Conservation (phyloP, 169 alveolate species). For the Plasmodium blacklocki region DNA sequence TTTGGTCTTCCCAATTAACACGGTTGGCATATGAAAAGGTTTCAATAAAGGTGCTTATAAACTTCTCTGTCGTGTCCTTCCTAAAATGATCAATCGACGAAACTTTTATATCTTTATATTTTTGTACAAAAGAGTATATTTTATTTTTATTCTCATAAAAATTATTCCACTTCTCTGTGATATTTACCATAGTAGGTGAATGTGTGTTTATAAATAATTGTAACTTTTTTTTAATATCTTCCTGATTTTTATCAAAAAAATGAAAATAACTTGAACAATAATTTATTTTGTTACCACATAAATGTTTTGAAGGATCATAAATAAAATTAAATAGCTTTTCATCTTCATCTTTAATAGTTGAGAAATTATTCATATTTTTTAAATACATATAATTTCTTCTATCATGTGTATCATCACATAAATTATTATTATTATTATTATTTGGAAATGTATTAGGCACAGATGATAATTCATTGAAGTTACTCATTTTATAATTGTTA, state of each 20-base stretch:
- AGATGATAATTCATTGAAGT: too few relatives aligned
- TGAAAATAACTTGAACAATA: constrained; percentile 29
- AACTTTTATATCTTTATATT: constrained; percentile 18
- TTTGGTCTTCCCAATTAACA: not conserved
- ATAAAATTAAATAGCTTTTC: constrained; percentile 26
- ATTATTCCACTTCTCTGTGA: constrained; percentile 44
- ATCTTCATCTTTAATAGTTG: constrained; percentile 24
- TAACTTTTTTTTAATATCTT: constrained; percentile 53
- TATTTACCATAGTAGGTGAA: constrained; percentile 69
- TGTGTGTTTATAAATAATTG: constrained; percentile 64
- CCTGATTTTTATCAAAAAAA: constrained; percentile 36
- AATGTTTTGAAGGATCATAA: constrained; percentile 57
- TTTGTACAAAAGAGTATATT: constrained; percentile 47
- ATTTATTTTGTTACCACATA: constrained; percentile 28
- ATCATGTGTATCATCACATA: too few relatives aligned
- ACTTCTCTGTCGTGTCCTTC: constrained; percentile 50
- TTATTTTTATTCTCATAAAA: constrained; percentile 55
- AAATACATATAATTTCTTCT: too few relatives aligned
- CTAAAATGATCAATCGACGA: constrained; percentile 26
- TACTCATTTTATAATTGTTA: too few relatives aligned
- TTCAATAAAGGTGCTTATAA: constrained; percentile 40
- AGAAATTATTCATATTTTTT: too few relatives aligned
- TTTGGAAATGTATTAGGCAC: too few relatives aligned
- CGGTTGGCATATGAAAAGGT: constrained; percentile 5
- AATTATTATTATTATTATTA: too few relatives aligned